A percentile compares a stretch with the other conserved stretches of the same genome.
Evolutionary conservation across 441 rosid genomes (phyloP).

Genomic region (Gossypium schwendimanii): DNA sequence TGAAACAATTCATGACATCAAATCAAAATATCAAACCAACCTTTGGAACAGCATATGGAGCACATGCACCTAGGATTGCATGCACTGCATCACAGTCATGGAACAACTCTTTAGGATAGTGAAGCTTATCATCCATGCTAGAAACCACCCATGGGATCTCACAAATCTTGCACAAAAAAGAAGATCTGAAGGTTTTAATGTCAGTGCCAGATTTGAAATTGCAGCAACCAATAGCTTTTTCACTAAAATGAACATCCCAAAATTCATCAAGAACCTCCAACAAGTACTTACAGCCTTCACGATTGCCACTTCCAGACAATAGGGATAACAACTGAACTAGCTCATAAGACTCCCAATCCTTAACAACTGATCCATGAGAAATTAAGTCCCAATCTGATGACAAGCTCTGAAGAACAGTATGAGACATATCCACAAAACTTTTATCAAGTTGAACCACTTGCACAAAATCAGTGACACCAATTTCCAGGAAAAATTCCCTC

Average conservation of each 20-base stretch:
- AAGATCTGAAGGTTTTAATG: conserved; percentile 49
- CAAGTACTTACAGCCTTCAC: conserved; percentile 56
- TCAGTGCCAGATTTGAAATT: conserved; percentile 27
- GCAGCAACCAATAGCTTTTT: conserved; percentile 38
- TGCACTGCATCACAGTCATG: conserved; percentile 76
- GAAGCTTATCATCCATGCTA: conserved; percentile 62
- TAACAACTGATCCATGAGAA: conserved; percentile 36
- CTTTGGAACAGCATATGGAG: conserved; percentile 89
- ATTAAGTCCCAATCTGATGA: conserved; percentile 27
- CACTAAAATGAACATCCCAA: conserved; percentile 58
- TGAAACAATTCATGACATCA: not conserved
- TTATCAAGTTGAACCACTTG: conserved; percentile 68
- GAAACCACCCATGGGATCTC: conserved; percentile 72
- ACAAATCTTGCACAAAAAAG: conserved; percentile 58
- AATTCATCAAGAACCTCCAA: conserved; percentile 61
- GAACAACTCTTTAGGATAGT: conserved; percentile 64
- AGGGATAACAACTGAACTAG: conserved; percentile 46
- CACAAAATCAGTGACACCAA: conserved; percentile 80
- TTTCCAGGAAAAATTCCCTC: conserved; percentile 83
- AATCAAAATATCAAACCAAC: conserved; percentile 36
- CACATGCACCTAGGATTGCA: conserved; percentile 66
- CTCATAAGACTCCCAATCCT: conserved; percentile 91
- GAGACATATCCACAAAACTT: conserved; percentile 43
- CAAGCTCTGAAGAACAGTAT: conserved; percentile 21
- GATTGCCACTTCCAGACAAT: conserved; percentile 38